A percentile compares a stretch with the other conserved stretches of the same genome.
Conservation (phyloP, 257 asterid genomes). For the Catharanthus roseus region DNA sequence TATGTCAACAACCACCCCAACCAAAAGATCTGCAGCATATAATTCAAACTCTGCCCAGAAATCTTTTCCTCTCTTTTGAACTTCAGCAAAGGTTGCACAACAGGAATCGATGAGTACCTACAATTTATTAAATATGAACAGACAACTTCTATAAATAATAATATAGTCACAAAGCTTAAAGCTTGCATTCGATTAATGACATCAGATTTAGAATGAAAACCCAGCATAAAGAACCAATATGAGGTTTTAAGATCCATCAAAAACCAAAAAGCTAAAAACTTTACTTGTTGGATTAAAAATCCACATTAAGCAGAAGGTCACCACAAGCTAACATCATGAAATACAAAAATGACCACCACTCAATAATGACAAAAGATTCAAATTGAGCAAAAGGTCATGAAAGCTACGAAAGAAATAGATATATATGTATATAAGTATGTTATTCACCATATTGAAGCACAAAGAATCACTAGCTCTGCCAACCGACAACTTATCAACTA, state of each 20-base stretch:
- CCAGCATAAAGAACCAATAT: neutral
- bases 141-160: neutral
- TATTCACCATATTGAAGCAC: neutral
- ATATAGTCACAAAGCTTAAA: neutral
- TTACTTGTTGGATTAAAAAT: neutral
- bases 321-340: neutral
- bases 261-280: neutral
- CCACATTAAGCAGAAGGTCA: neutral
- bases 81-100: constrained; percentile 97
- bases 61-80: constrained; percentile 85
- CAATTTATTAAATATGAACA: constrained; percentile 5
- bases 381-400: neutral
- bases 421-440: no score
- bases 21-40: constrained; percentile 89
- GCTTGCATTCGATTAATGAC: neutral
- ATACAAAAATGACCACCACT: neutral
- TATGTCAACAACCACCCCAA: constrained; percentile 85
- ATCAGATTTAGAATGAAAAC: neutral
- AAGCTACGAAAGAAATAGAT: neutral
- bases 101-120: constrained; percentile 92
- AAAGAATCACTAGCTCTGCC: neutral
- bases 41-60: constrained; percentile 97
- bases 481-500: constrained; percentile 4
- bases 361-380: neutral
- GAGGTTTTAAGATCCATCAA: neutral